phyloP scores from a whole-genome alignment of 192 early-diverging fungal genomes.

The Coemansia sp. region DNA sequence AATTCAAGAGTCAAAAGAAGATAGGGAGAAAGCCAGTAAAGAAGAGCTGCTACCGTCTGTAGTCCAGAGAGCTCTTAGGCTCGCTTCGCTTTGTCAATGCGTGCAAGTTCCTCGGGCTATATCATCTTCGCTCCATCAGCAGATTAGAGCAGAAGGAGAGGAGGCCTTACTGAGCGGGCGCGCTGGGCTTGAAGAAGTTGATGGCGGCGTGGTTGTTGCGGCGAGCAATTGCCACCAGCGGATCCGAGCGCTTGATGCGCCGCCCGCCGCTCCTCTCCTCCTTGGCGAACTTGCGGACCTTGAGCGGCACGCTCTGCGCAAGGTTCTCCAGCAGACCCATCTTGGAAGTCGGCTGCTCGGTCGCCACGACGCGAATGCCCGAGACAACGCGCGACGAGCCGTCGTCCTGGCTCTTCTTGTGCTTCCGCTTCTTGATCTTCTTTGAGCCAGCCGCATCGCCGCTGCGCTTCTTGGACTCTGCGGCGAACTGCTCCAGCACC shows the following conservation, averaged over 20 bases:
- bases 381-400: constrained; percentile 35
- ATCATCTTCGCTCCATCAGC: too few relatives aligned
- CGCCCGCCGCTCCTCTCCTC: constrained; percentile 33
- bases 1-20: neutral
- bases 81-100: neutral
- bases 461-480: constrained; percentile 14
- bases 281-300: constrained; percentile 18
- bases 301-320: constrained; percentile 30
- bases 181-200: constrained; percentile 32
- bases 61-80: neutral
- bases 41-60: too few relatives aligned
- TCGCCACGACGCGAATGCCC: constrained; percentile 51
- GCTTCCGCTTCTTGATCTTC: constrained; percentile 22
- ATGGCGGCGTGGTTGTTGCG: constrained; percentile 35
- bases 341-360: constrained; percentile 15
- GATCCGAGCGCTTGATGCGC: constrained; percentile 39
- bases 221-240: constrained; percentile 43
- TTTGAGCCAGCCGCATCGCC: neutral
- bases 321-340: constrained; percentile 30
- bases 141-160: neutral
- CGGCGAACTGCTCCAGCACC: constrained; percentile 41
- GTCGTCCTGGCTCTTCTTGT: constrained; percentile 16
- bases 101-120: too few relatives aligned
- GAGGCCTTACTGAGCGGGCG: too few relatives aligned
- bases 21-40: too few relatives aligned